These are phyloP conservation scores for Metrosideros polymorpha DNA, from an alignment of 441 rosid genomes.

Conservation along the genomic window DNA sequence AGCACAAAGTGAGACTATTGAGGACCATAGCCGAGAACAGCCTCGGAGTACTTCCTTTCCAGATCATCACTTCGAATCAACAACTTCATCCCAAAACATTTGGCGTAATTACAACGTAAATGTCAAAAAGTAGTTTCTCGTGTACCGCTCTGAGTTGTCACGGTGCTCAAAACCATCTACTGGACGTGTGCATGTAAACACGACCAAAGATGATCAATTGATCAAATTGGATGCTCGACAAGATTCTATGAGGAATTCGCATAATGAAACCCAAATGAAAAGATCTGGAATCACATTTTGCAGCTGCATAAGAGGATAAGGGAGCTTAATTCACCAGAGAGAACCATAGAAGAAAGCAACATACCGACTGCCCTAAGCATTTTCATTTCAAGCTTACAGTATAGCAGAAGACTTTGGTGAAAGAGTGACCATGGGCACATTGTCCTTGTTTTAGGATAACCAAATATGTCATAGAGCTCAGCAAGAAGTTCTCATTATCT, in stretches of 20 bases:
- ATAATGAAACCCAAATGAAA: not conserved
- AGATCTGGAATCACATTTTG: not conserved
- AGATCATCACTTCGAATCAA: not conserved
- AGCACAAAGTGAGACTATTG: conserved; percentile 1
- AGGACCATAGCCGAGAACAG: not conserved
- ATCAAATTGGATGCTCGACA: not conserved
- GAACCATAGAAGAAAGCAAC: not conserved
- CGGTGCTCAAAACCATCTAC: not conserved
- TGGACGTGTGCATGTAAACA: not conserved
- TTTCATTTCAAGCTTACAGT: not conserved
- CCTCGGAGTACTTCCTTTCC: no score
- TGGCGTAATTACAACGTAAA: not conserved
- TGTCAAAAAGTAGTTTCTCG: not conserved
- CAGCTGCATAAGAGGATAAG: not conserved
- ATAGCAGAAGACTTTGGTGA: not conserved
- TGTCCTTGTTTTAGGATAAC: not conserved
- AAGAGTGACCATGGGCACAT: not conserved
- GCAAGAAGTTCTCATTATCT: not conserved
- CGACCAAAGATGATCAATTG: not conserved
- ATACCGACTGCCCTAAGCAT: not conserved
- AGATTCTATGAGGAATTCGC: not conserved
- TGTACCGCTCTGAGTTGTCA: not conserved
- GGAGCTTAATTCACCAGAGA: not conserved
- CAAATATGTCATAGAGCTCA: not conserved
- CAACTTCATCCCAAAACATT: conserved; percentile 3